Base-by-base conservation (phyloP, 352 stramenopile species). In the Phytophthora pseudosyringae region DNA sequence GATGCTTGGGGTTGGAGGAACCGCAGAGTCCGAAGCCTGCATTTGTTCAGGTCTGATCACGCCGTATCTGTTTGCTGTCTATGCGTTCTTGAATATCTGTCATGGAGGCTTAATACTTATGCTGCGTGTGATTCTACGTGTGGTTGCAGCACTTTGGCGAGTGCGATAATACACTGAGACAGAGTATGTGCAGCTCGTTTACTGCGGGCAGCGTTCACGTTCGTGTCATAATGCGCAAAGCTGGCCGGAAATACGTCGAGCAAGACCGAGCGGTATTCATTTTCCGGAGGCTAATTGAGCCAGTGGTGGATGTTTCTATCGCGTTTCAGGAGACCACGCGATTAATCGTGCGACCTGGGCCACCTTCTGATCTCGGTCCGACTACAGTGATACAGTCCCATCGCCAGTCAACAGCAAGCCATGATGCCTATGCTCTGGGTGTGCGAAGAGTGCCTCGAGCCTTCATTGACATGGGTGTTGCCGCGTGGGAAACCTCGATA, bases 391-490 rank as follows among this genome's bases (percentile, higher is more conserved):
- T 71, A 4, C 49, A 67, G 4, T 67, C 64, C 1, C 64, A 71
- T 48, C 64, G 64, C 28, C 64, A 71, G 36, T 54, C 57, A 16
- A 71, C 57, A 16, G 39, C 49, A 10, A 71, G 28, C 39, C 38
- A 52, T 29, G 55, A 63, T 32, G 44, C 64, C 2, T 71, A 71
- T 21, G 51, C 47, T 7, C 21, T 71, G 7, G 56, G 31, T 15
- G 49, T 57, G 12, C 48, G 11, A 11, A 38, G 39, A 1, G 49
- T 71, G 11, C 44, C 64, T 8, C 64, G 50, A n/a, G 16, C 56
- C 1, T 71, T 71, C 18, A 71, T 71, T 55, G 64, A 71, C 13
- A 55, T 71, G 64, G 64, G 57, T 4, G 44, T 71, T n/a, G 50
- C 57, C 13, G 48, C 57, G 12, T 71, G 64, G 64, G 56, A 71